Percentiles rank a stretch among this genome's conserved stretches.
These are phyloP conservation scores for Spergularia bocconei DNA, from an alignment of 148 eudicot species.

Conservation along the genomic window DNA sequence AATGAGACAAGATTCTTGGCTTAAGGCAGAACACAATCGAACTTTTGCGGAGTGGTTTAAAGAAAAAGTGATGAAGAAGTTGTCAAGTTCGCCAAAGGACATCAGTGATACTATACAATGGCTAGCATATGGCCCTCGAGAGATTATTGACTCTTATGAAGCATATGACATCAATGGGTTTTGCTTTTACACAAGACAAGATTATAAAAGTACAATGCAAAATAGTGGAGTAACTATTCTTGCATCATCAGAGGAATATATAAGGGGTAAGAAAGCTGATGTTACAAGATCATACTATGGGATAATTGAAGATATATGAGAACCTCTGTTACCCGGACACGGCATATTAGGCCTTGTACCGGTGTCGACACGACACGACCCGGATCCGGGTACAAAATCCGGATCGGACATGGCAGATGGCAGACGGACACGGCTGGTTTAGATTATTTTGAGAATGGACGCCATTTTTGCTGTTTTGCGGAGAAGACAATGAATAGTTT, in stretches of 20 bases:
- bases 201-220: slow-evolving; percentile 6
- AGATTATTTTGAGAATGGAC: no score
- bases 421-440: no score
- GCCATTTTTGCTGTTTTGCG: no score
- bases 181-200: not conserved
- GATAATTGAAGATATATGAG: no score
- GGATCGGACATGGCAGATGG: no score
- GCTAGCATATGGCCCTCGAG: slow-evolving; percentile 2
- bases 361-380: no score
- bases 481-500: no score
- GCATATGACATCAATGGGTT: slow-evolving; percentile 9
- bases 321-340: no score
- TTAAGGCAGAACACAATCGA: not conserved
- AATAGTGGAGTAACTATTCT: slow-evolving; percentile 2
- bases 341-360: no score
- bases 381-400: no score
- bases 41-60: not conserved
- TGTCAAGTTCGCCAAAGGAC: not conserved
- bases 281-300: no score
- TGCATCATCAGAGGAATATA: not conserved
- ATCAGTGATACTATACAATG: not conserved
- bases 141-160: slow-evolving; percentile 1
- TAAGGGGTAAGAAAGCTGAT: not conserved
- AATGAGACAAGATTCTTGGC: not conserved
- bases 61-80: not conserved